A percentile compares a stretch with the other conserved stretches of the same genome.
phyloP scores from a whole-genome alignment of 2,329 filamentous ascomycete species.

The Penicillium sp. region DNA sequence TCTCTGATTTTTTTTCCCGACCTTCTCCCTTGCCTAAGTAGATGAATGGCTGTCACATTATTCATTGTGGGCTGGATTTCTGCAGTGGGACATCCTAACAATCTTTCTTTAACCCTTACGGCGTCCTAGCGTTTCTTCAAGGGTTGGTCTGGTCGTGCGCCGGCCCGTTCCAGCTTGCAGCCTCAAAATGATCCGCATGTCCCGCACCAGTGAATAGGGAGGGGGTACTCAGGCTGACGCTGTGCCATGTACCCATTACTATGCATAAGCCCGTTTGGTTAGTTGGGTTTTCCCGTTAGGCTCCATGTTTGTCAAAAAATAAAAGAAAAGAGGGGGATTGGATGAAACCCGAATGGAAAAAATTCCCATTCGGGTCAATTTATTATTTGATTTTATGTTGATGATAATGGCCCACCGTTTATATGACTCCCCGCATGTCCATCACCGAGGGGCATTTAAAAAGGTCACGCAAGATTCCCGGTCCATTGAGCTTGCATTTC shows the following conservation, averaged over 20 bases:
- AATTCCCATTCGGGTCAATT: constrained; percentile 3
- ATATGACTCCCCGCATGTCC: constrained; percentile 40
- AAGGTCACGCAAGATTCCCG: constrained; percentile 16
- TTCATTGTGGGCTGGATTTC: neutral
- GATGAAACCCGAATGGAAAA: neutral
- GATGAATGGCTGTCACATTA: neutral
- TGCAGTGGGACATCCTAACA: constrained; percentile 6
- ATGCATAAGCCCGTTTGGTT: constrained; percentile 40
- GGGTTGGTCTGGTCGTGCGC: constrained; percentile 42
- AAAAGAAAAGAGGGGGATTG: neutral
- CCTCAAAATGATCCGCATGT: constrained; percentile 46
- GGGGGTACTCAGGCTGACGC: constrained; percentile 33
- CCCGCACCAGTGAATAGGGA: constrained; percentile 31
- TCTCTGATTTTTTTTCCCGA: neutral
- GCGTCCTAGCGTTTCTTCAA: constrained; percentile 38
- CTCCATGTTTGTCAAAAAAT: constrained; percentile 34
- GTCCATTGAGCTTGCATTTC: constrained; percentile 15
- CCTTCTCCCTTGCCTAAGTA: constrained; percentile 5
- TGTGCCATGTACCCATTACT: constrained; percentile 33
- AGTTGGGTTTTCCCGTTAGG: constrained; percentile 38
- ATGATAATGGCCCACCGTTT: constrained; percentile 36
- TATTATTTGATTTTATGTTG: constrained; percentile 1
- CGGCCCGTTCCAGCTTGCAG: constrained; percentile 50
- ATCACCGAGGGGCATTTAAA: constrained; percentile 21
- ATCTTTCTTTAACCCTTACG: constrained; percentile 10